Base-by-base conservation (phyloP, 129 eudicot genomes). In the Flaveria robusta region DNA sequence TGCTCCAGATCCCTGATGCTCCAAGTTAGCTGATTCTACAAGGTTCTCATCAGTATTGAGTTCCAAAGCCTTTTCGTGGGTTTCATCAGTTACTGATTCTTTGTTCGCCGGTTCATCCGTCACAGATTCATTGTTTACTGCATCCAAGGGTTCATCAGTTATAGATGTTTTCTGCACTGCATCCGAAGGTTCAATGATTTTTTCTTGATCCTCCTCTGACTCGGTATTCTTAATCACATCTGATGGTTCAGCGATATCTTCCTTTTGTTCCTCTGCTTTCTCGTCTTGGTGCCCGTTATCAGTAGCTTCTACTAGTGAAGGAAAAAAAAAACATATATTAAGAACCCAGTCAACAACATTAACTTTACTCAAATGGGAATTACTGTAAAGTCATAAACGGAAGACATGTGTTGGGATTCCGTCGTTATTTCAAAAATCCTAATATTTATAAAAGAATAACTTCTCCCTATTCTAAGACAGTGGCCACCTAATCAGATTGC, bases 251-350 rank as follows among this genome's bases (percentile, higher is more conserved):
- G 34, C n/a, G 8, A 29, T 54, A 68, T 77, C 85, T 67, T 81
- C 85, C 62, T 72, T 68, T 8, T 81, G 81, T 43, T 68, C 89
- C 43, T 87, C 84, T 60, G 11, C 76, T 23, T 20, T 82, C 74
- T 78, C 87, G 64, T 68, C 83, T 16, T 79, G 75, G 81, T 83
- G 78, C 63, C 97, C 90, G 64, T 87, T 91, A 77, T 79, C 85
- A 0, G 74, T 70, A 59, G 70, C 84, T 78, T 82, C 68, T 37
- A 63, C 46, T 10, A 50, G 45, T 23, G 18, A 82, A 26, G 20
- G 24, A 68, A 20, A 62, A 26, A 62, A 26, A 63, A 14, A 63
- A 63, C 43, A 62, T 29, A 10, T 29, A 14, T 31, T 27, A 27
- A 37, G 9, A 6, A 20, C 18, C 27, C 51, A 55, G 9, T 51